Conservation (phyloP, 495 filamentous ascomycete species). For the Daldinia grandis region DNA sequence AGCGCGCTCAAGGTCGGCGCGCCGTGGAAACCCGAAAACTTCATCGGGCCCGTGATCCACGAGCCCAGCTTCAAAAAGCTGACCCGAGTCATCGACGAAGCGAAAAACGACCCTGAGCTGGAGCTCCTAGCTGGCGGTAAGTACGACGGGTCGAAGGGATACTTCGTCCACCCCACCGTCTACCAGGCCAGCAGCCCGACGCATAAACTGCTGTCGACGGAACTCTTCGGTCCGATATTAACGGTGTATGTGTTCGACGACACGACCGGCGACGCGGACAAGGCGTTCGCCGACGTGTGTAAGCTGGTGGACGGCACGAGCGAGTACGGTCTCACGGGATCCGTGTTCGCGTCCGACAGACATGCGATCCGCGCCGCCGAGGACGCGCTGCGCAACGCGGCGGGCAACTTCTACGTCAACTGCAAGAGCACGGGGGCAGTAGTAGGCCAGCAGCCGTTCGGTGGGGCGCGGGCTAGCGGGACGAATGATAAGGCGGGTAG, state of each 20-base stretch:
- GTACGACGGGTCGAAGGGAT: slow-evolving; percentile 73
- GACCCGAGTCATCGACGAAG: slow-evolving; percentile 68
- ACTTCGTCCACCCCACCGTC: slow-evolving; percentile 77
- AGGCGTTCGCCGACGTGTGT: slow-evolving; percentile 64
- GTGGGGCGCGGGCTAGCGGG: slow-evolving; percentile 83
- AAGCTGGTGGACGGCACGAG: slow-evolving; percentile 68
- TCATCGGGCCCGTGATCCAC: slow-evolving; percentile 84
- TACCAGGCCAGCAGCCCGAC: slow-evolving; percentile 67
- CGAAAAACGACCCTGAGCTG: slow-evolving; percentile 70
- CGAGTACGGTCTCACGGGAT: slow-evolving; percentile 81
- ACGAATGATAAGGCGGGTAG: slow-evolving; percentile 95
- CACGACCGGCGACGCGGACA: slow-evolving; percentile 54
- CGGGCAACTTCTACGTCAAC: slow-evolving; percentile 94
- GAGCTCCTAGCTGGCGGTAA: slow-evolving; percentile 72
- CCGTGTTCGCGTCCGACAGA: slow-evolving; percentile 79
- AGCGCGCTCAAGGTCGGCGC: slow-evolving; percentile 71
- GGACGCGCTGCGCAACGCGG: slow-evolving; percentile 76
- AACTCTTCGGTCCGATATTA: slow-evolving; percentile 82
- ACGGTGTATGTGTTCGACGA: slow-evolving; percentile 78
- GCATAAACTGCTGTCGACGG: slow-evolving; percentile 72
- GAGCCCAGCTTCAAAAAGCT: slow-evolving; percentile 75
- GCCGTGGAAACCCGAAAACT: slow-evolving; percentile 72
- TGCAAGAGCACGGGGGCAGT: slow-evolving; percentile 93
- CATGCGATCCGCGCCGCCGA: slow-evolving; percentile 72
- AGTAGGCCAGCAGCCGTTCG: slow-evolving; percentile 92